These are phyloP conservation scores for Neobulgaria alba DNA, from an alignment of 2,329 filamentous ascomycete genomes.

Conservation along the genomic window DNA sequence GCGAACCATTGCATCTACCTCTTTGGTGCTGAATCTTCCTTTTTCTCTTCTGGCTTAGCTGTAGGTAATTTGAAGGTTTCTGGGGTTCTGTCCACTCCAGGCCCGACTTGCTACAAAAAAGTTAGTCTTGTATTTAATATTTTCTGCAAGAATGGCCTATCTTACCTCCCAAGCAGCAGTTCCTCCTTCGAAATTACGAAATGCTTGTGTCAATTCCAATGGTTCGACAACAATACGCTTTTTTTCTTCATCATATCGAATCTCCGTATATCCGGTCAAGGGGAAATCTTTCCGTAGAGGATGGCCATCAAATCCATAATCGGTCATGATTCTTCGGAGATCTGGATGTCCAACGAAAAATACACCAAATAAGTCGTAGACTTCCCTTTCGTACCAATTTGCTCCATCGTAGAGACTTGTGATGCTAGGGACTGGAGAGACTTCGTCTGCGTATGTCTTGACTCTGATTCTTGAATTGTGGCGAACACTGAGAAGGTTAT, in stretches of 20 bases:
- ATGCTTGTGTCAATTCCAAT: slow-evolving; percentile 93
- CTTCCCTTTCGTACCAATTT: slow-evolving; percentile 98
- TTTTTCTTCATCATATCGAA: slow-evolving; percentile 98
- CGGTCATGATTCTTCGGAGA: slow-evolving; percentile 95
- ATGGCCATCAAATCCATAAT: slow-evolving; percentile 98
- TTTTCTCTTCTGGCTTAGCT: slow-evolving; percentile 88
- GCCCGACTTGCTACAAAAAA: slow-evolving; percentile 58
- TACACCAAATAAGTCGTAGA: slow-evolving; percentile 94
- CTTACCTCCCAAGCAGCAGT: slow-evolving; percentile 61
- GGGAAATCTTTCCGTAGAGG: slow-evolving; percentile 97
- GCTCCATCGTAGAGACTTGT: slow-evolving; percentile 84
- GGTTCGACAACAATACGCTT: slow-evolving; percentile 98
- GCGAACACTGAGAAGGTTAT: slow-evolving; percentile 91
- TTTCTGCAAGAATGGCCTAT: slow-evolving; percentile 26
- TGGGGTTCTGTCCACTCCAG: slow-evolving; percentile 70
- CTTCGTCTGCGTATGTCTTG: slow-evolving; percentile 98
- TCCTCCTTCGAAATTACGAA: slow-evolving; percentile 95
- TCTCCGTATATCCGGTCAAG: slow-evolving; percentile 94
- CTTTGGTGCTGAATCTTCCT: slow-evolving; percentile 85
- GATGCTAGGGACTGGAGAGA: slow-evolving; percentile 83
- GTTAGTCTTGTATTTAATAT: background rate
- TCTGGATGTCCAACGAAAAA: slow-evolving; percentile 96
- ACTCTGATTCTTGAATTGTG: slow-evolving; percentile 96
- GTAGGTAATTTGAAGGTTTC: slow-evolving; percentile 90
- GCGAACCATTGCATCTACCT: slow-evolving; percentile 49